Evolutionary conservation across 163 green algal species (phyloP).

Genomic region (Chlamydomonas reinhardtii): DNA sequence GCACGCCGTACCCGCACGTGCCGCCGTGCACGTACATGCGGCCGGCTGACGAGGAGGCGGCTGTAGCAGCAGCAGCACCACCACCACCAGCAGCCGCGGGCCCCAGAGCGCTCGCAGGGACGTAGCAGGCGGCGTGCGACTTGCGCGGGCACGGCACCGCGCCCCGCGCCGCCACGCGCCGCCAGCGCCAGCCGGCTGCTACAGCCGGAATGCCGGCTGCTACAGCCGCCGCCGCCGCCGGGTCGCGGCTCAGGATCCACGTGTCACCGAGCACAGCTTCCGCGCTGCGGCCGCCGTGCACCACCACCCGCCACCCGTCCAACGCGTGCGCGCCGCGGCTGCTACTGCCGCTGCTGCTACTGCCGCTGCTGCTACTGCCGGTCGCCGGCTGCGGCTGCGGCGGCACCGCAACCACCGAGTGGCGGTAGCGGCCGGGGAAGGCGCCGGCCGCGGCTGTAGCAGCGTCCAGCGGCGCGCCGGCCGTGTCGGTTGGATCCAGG

Average conservation of each 20-base stretch:
- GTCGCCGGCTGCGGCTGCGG: neutral
- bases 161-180: neutral
- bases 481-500: neutral
- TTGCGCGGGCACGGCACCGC: constrained; percentile 51
- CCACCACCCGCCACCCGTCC: constrained; percentile 39
- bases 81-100: neutral
- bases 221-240: neutral
- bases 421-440: constrained; percentile 55
- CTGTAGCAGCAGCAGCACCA: too few species aligned
- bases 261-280: constrained; percentile 40
- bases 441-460: neutral
- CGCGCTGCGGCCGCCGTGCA: constrained; percentile 53
- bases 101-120: neutral
- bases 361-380: neutral
- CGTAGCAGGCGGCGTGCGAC: constrained; percentile 54
- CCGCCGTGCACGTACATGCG: constrained; percentile 69
- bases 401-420: constrained; percentile 47
- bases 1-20: constrained; percentile 50
- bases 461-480: neutral
- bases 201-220: neutral
- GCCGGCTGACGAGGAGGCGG: neutral
- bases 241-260: constrained; percentile 47
- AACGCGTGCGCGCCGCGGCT: neutral
- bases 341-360: neutral
- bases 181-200: constrained; percentile 19